Conservation (phyloP, 2,329 filamentous ascomycete genomes). For the Mycogone perniciosa region DNA sequence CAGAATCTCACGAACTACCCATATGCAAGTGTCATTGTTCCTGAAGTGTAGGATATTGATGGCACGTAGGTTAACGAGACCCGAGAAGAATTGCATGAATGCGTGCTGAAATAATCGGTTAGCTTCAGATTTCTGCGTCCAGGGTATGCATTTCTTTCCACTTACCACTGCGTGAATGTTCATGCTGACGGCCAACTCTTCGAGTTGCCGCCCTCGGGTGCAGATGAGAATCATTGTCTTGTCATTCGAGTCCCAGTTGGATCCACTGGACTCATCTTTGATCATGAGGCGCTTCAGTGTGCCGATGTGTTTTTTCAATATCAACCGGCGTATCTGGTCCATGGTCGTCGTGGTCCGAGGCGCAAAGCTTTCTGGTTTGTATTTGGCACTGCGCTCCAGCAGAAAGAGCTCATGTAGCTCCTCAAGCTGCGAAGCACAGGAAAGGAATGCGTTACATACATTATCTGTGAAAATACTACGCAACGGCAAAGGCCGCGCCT, state of each 20-base stretch:
- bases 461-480: slow-evolving; percentile 58
- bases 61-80: slow-evolving; percentile 43
- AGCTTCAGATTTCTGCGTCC: neutral
- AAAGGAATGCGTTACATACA: slow-evolving; percentile 49
- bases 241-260: slow-evolving; percentile 51
- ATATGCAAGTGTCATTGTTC: slow-evolving; percentile 50
- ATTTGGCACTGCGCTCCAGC: slow-evolving; percentile 46
- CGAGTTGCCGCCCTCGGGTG: slow-evolving; percentile 39
- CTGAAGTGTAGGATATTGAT: slow-evolving; percentile 50
- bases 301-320: slow-evolving; percentile 51
- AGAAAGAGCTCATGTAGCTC: slow-evolving; percentile 54
- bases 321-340: slow-evolving; percentile 51
- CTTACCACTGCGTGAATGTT: slow-evolving; percentile 49
- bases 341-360: slow-evolving; percentile 44
- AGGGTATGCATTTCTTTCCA: slow-evolving; percentile 10
- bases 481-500: slow-evolving; percentile 43
- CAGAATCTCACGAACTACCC: slow-evolving; percentile 50
- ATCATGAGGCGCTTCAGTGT: slow-evolving; percentile 53
- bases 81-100: slow-evolving; percentile 48
- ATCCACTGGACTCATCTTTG: slow-evolving; percentile 45
- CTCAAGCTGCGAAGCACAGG: slow-evolving; percentile 45
- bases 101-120: slow-evolving; percentile 39
- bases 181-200: slow-evolving; percentile 52
- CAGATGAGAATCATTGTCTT: slow-evolving; percentile 51
- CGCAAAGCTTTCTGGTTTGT: slow-evolving; percentile 48